Evolutionary conservation across 495 filamentous ascomycete genomes (phyloP).

Genomic region (Barbatosphaeria neglecta): DNA sequence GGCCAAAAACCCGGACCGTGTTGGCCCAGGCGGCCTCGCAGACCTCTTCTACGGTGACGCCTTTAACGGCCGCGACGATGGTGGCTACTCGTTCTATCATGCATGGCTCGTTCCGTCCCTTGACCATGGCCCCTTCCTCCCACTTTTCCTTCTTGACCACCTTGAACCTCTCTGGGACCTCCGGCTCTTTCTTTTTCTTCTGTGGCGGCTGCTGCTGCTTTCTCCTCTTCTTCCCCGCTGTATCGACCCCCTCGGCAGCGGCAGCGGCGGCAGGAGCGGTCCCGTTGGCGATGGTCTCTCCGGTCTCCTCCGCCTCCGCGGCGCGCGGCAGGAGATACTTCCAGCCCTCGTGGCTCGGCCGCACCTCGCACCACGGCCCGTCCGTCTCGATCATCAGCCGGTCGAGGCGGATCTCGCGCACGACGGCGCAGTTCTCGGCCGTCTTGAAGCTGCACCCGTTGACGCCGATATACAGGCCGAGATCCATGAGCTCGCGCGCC

Average conservation of each 20-base stretch:
- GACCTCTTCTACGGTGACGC: conserved; percentile 63
- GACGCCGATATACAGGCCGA: conserved; percentile 73
- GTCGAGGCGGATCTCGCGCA: conserved; percentile 60
- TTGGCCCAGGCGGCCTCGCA: conserved; percentile 82
- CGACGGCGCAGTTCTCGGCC: conserved; percentile 73
- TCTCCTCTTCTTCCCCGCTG: conserved; percentile 10
- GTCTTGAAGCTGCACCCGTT: conserved; percentile 94
- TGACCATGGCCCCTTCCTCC: conserved; percentile 69
- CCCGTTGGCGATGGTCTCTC: conserved; percentile 1
- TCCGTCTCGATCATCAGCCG: conserved; percentile 85
- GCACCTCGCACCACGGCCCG: conserved; percentile 76
- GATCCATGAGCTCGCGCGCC: conserved; percentile 59
- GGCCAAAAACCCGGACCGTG: conserved; percentile 65
- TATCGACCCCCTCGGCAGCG: neutral
- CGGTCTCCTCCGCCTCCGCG: conserved; percentile 4
- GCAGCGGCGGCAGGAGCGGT: neutral
- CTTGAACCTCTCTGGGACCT: conserved; percentile 36
- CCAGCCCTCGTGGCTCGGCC: conserved; percentile 51
- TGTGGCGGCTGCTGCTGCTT: conserved; percentile 23
- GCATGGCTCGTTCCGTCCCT: conserved; percentile 84
- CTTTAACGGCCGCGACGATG: conserved; percentile 78
- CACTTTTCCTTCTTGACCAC: conserved; percentile 87
- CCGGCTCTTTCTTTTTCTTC: conserved; percentile 30
- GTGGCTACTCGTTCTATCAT: conserved; percentile 74
- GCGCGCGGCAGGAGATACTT: conserved; percentile 35